phyloP scores from a whole-genome alignment of 2,329 filamentous ascomycete genomes.

The Podosphaera aphanis region DNA sequence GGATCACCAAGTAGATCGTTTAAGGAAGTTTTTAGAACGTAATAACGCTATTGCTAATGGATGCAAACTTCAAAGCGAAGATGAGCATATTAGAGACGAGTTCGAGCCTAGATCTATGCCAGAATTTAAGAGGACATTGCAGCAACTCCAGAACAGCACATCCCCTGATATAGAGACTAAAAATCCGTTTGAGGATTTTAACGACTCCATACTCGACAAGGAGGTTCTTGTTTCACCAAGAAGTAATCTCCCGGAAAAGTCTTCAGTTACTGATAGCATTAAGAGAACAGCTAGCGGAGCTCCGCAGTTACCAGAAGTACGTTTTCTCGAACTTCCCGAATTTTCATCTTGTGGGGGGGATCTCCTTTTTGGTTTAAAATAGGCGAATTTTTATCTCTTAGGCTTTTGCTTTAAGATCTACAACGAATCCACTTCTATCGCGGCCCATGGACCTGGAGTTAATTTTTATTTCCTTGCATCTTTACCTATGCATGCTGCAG shows the following conservation, averaged over 20 bases:
- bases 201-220: neutral
- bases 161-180: constrained; percentile 13
- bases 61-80: constrained; percentile 4
- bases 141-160: constrained; percentile 15
- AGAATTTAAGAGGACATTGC: constrained; percentile 14
- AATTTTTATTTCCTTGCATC: neutral
- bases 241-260: neutral
- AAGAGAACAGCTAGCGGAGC: neutral
- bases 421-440: neutral
- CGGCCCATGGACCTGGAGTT: neutral
- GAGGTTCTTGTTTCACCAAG: neutral
- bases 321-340: neutral
- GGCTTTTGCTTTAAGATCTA: neutral
- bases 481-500: neutral
- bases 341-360: neutral
- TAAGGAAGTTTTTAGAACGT: constrained; percentile 13
- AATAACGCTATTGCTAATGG: constrained; percentile 14
- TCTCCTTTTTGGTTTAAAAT: neutral
- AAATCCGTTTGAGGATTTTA: constrained; percentile 11
- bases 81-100: constrained; percentile 9
- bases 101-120: constrained; percentile 13
- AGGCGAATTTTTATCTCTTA: neutral
- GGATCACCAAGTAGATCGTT: constrained; percentile 12
- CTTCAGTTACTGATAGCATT: neutral
- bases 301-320: neutral